phyloP scores from a whole-genome alignment of 2,329 filamentous ascomycete species.

The Paracamarosporium sp. region DNA sequence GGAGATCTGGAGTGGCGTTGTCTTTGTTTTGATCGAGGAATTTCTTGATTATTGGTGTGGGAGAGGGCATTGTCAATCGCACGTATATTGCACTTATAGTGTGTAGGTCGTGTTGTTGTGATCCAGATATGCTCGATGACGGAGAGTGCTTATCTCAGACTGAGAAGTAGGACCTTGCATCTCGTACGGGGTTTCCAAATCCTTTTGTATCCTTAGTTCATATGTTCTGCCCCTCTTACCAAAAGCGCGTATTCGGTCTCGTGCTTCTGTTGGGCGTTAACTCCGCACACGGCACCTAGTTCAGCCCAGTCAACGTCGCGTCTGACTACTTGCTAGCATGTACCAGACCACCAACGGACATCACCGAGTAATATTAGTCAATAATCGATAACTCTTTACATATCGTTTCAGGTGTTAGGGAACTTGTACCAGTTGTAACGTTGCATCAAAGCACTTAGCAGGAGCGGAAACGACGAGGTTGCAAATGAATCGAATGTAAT shows the following conservation, averaged over 20 bases:
- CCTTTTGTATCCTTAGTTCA: neutral
- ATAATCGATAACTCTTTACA: neutral
- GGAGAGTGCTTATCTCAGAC: neutral
- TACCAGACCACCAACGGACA: neutral
- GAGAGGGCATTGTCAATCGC: neutral
- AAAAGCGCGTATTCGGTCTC: neutral
- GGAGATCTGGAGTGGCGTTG: neutral
- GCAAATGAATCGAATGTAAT: neutral
- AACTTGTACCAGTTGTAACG: neutral
- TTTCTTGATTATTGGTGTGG: neutral
- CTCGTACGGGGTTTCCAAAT: neutral
- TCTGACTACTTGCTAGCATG: neutral
- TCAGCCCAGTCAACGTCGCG: neutral
- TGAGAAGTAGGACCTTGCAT: neutral
- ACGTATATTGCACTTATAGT: neutral
- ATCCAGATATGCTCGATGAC: neutral
- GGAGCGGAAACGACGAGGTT: neutral
- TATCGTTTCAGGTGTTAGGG: too few species aligned
- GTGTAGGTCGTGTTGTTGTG: neutral
- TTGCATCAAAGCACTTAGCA: neutral
- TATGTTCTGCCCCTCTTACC: neutral
- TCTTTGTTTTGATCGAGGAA: constrained; percentile 2
- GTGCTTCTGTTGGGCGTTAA: neutral
- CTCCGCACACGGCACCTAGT: neutral
- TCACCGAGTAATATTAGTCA: neutral